phyloP scores from a whole-genome alignment of 1,284 basidiomycete genomes.

The Trichosporon faecale region DNA sequence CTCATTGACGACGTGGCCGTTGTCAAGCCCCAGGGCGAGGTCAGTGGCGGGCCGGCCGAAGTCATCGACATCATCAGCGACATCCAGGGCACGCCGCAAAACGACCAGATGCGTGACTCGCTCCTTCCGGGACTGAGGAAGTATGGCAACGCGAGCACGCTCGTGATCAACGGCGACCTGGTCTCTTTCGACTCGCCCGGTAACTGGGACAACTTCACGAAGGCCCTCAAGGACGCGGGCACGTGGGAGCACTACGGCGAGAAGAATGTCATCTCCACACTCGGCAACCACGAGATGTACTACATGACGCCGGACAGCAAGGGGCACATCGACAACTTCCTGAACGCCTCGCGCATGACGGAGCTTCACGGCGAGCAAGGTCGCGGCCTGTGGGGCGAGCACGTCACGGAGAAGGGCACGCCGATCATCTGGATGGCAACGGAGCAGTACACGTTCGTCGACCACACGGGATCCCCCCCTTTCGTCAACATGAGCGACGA shows the following conservation, averaged over 20 bases:
- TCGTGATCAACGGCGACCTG: conserved; percentile 16
- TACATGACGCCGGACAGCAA: background rate
- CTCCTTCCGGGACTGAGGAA: conserved; percentile 9
- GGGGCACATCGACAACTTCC: conserved; percentile 7
- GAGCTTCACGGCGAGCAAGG: background rate
- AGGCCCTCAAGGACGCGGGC: background rate
- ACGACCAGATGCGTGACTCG: background rate
- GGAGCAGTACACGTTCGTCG: background rate
- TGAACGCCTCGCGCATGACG: background rate
- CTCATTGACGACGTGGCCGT: conserved; percentile 14
- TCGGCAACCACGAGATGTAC: conserved; percentile 16
- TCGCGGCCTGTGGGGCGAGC: conserved; percentile 12
- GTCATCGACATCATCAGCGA: conserved; percentile 15
- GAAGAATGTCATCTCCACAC: background rate
- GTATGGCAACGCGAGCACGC: conserved; percentile 4
- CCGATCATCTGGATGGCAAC: conserved; percentile 13
- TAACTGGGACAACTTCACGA: background rate
- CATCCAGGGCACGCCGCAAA: conserved; percentile 10
- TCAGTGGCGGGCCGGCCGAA: background rate
- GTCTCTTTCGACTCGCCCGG: background rate
- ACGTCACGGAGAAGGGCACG: background rate
- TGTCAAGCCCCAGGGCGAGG: background rate
- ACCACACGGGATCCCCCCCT: background rate
- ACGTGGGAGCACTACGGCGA: conserved; percentile 11
- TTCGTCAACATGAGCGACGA: conserved; percentile 6